Conservation (phyloP, 129 eudicot genomes). For the Chrysanthemum lavandulifolium region DNA sequence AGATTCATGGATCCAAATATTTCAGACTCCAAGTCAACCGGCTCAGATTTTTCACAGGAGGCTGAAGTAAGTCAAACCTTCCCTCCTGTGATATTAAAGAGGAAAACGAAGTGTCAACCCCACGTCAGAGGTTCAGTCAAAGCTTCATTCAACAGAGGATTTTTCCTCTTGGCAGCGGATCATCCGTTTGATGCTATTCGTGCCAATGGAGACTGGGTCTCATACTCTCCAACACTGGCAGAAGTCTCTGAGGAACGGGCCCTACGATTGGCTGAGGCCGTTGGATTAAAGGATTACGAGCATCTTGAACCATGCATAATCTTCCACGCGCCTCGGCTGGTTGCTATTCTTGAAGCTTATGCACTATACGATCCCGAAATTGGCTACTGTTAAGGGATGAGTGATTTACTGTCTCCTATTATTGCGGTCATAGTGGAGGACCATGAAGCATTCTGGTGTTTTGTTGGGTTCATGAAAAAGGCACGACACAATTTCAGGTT, state of each 20-base stretch:
- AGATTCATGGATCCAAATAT: slow-evolving; percentile 45
- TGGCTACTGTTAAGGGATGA: slow-evolving; percentile 97
- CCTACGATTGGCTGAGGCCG: slow-evolving; percentile 59
- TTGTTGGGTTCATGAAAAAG: slow-evolving; percentile 81
- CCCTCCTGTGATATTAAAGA: slow-evolving; percentile 41
- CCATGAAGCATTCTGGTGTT: slow-evolving; percentile 85
- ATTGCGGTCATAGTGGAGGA: slow-evolving; percentile 65
- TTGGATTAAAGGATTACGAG: slow-evolving; percentile 73
- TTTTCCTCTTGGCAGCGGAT: slow-evolving; percentile 82
- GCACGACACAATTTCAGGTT: slow-evolving; percentile 85
- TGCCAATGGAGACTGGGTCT: slow-evolving; percentile 78
- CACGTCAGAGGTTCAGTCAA: slow-evolving; percentile 43
- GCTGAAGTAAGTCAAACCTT: slow-evolving; percentile 49
- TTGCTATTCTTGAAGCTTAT: slow-evolving; percentile 89
- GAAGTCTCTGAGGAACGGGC: slow-evolving; percentile 67
- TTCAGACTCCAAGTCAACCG: slow-evolving; percentile 65
- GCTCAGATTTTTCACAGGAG: slow-evolving; percentile 72
- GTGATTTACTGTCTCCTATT: slow-evolving; percentile 86
- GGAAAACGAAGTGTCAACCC: slow-evolving; percentile 43
- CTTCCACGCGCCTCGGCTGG: slow-evolving; percentile 84
- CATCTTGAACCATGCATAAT: slow-evolving; percentile 67
- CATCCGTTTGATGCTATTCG: slow-evolving; percentile 83
- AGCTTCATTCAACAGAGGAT: slow-evolving; percentile 50
- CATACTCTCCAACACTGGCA: slow-evolving; percentile 59
- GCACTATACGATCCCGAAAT: slow-evolving; percentile 82